Percentiles rank a stretch among this genome's conserved stretches.
Conservation (phyloP, 306 rosid species). For the Luffa acutangula region DNA sequence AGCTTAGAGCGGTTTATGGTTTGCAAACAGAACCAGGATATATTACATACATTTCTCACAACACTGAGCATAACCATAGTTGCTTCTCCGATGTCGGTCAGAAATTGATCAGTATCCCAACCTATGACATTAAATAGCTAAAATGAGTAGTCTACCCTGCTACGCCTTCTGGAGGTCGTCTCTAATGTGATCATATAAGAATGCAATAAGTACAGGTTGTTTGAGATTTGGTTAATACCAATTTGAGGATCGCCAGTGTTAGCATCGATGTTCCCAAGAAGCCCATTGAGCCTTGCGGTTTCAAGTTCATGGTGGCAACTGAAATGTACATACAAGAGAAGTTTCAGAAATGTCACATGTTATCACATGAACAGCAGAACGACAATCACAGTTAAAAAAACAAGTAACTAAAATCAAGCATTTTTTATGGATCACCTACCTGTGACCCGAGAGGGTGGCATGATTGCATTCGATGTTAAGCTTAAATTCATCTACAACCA, state of each 20-base stretch:
- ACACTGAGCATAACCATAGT: conserved; percentile 76
- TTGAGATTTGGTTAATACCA: conserved; percentile 32
- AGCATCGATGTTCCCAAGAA: conserved; percentile 86
- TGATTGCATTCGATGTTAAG: conserved; percentile 96
- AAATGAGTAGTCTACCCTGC: not conserved
- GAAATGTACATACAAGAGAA: conserved; percentile 2
- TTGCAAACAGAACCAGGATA: not conserved
- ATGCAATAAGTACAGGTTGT: not conserved
- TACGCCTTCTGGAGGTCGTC: not conserved
- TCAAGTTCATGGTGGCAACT: conserved; percentile 97
- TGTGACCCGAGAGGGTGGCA: conserved; percentile 94
- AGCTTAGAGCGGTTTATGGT: not conserved
- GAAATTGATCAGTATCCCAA: conserved; percentile 98
- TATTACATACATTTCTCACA: conserved; percentile 54
- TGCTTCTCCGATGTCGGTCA: conserved; percentile 75
- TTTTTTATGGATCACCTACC: conserved; percentile 29
- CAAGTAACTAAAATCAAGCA: not conserved
- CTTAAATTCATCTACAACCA: conserved; percentile 67
- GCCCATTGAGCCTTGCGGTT: conserved; percentile 85
- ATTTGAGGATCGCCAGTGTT: conserved; percentile 95
- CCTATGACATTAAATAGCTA: conserved; percentile 30
- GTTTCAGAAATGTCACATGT: not conserved
- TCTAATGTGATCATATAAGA: not conserved
- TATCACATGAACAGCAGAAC: not conserved
- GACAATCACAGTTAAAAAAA: not conserved